These are phyloP conservation scores for Hibiscus mutabilis DNA, from an alignment of 345 rosid genomes.

Conservation along the genomic window DNA sequence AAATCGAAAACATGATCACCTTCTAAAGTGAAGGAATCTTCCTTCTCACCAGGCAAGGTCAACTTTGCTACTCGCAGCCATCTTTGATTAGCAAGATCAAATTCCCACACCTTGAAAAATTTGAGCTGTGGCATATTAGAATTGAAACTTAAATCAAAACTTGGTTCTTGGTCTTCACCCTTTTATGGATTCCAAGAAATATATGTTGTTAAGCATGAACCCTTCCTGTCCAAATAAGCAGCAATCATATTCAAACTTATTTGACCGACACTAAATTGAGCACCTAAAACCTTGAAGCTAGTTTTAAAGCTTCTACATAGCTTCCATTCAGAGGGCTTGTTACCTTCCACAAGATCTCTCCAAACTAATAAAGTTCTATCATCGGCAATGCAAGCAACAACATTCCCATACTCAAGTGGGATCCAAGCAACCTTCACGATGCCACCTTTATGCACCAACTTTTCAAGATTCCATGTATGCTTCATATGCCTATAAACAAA, in stretches of 20 bases:
- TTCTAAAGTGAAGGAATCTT: slow-evolving; percentile 52
- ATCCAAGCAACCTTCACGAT: too few relatives aligned
- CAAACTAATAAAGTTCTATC: too few relatives aligned
- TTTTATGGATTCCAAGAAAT: slow-evolving; percentile 75
- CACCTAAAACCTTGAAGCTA: slow-evolving; percentile 51
- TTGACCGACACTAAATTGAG: slow-evolving; percentile 55
- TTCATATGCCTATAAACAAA: too few relatives aligned
- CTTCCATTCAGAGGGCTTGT: slow-evolving; percentile 51
- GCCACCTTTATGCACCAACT: too few relatives aligned
- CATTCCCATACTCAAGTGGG: too few relatives aligned
- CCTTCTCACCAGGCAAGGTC: slow-evolving; percentile 65
- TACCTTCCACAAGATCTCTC: slow-evolving; percentile 54
- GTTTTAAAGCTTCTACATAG: slow-evolving; percentile 41
- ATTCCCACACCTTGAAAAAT: slow-evolving; percentile 76
- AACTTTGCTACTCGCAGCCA: slow-evolving; percentile 95
- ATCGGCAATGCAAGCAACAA: too few relatives aligned
- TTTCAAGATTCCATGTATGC: too few relatives aligned
- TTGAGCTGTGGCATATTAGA: slow-evolving; percentile 64
- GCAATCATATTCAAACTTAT: slow-evolving; percentile 74
- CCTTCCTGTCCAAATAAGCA: slow-evolving; percentile 69
- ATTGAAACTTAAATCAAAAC: slow-evolving; percentile 78
- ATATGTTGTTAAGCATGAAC: slow-evolving; percentile 59
- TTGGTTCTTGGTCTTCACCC: slow-evolving; percentile 61
- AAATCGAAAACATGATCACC: slow-evolving; percentile 52
- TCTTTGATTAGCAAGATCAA: slow-evolving; percentile 81